Evolutionary conservation across 176 grass and related monocot genomes (phyloP).

Genomic region (Zea mays): DNA sequence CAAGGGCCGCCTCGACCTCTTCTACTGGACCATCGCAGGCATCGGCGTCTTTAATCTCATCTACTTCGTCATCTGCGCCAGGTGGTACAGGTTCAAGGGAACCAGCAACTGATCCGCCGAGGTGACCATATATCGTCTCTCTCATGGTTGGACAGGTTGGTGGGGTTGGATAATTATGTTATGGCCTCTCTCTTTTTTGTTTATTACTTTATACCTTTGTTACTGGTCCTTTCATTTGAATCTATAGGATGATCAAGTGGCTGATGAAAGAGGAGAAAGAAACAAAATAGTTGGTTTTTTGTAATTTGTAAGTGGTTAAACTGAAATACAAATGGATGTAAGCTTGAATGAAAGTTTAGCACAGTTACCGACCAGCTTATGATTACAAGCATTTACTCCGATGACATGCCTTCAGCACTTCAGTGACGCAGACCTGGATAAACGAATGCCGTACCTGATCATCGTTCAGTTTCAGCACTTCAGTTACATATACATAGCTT

Average conservation of each 20-base stretch:
- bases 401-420: not conserved
- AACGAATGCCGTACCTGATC: not conserved
- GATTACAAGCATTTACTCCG: not conserved
- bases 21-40: conserved; percentile 79
- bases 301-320: conserved; percentile 46
- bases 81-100: conserved; percentile 95
- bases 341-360: not conserved
- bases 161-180: conserved; percentile 29
- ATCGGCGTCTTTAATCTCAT: conserved; percentile 85
- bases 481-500: too few species aligned
- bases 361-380: not conserved
- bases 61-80: conserved; percentile 78
- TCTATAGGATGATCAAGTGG: conserved; percentile 26
- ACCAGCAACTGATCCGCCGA: conserved; percentile 30
- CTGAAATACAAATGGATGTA: conserved; percentile 21
- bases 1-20: conserved; percentile 76
- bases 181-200: not conserved
- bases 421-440: not conserved
- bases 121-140: not conserved
- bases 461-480: too few species aligned
- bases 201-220: conserved; percentile 24
- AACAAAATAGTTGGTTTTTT: conserved; percentile 45
- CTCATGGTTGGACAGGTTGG: too few species aligned
- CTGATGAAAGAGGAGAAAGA: conserved; percentile 27
- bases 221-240: conserved; percentile 11